Conservation (phyloP, 2,329 filamentous ascomycete genomes). For the Claviceps sorghi region DNA sequence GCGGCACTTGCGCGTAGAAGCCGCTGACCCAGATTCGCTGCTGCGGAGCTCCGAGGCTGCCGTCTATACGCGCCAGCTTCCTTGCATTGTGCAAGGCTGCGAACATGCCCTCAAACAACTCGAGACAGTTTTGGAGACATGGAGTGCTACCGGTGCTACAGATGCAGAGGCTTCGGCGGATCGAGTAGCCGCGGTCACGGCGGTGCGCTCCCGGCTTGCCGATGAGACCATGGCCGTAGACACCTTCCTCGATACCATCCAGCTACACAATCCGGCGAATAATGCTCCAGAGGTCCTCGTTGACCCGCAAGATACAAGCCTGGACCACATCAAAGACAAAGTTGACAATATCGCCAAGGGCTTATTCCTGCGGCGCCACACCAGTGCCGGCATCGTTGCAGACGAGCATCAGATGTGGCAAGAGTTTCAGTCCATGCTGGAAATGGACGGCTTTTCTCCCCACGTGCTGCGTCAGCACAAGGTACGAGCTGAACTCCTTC, state of each 20-base stretch:
- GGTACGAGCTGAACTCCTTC: conserved; percentile 25
- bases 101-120: conserved; percentile 41
- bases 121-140: conserved; percentile 35
- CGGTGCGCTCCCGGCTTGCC: conserved; percentile 31
- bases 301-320: conserved; percentile 23
- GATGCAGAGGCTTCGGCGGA: conserved; percentile 21
- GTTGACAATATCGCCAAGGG: conserved; percentile 41
- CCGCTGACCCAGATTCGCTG: conserved; percentile 39
- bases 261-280: conserved; percentile 33
- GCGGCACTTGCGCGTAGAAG: conserved; percentile 43
- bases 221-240: conserved; percentile 39
- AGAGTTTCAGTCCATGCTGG: conserved; percentile 42
- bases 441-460: conserved; percentile 42
- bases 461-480: conserved; percentile 42
- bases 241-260: conserved; percentile 42
- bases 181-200: conserved; percentile 17
- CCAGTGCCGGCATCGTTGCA: conserved; percentile 21
- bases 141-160: conserved; percentile 18
- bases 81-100: conserved; percentile 38
- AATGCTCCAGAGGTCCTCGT: conserved; percentile 16
- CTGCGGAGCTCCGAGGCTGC: conserved; percentile 30
- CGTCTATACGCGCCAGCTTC: conserved; percentile 35
- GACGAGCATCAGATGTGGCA: conserved; percentile 42
- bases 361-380: conserved; percentile 30
- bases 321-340: conserved; percentile 44